phyloP scores from a whole-genome alignment of 2,329 filamentous ascomycete species.

The Aspergillaceae sp. region DNA sequence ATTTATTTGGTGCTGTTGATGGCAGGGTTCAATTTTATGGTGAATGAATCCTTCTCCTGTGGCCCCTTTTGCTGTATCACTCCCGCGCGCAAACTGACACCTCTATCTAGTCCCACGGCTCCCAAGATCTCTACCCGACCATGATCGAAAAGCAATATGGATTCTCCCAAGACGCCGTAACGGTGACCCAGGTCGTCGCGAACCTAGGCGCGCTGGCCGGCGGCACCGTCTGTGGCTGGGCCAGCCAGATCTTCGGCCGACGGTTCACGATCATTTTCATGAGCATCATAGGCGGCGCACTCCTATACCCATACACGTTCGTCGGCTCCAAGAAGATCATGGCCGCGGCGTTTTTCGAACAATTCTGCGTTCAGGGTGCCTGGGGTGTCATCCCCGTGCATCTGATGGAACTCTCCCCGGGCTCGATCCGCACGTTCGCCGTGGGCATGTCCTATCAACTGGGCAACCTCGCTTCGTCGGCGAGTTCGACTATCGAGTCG shows the following conservation, averaged over 20 bases:
- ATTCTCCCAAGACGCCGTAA: conserved; percentile 51
- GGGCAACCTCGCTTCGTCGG: conserved; percentile 53
- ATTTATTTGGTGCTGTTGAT: conserved; percentile 77
- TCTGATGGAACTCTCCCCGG: conserved; percentile 56
- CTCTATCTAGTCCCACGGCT: conserved; percentile 53
- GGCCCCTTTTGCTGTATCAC: not conserved
- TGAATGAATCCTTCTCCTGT: conserved; percentile 12
- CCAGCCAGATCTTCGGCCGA: conserved; percentile 60
- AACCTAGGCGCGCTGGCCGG: conserved; percentile 63
- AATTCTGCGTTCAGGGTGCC: conserved; percentile 68
- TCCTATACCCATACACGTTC: conserved; percentile 79
- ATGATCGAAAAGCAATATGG: conserved; percentile 52
- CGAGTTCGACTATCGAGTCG: conserved; percentile 66
- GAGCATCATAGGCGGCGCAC: conserved; percentile 58
- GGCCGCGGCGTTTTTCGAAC: conserved; percentile 74
- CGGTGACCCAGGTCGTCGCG: conserved; percentile 62
- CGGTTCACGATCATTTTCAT: conserved; percentile 60
- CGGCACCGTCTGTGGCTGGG: conserved; percentile 59
- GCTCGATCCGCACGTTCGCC: conserved; percentile 53
- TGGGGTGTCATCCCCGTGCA: conserved; percentile 69
- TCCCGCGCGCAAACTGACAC: conserved; percentile 5
- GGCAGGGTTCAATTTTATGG: conserved; percentile 88
- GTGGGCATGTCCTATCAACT: conserved; percentile 57
- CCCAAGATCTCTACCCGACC: conserved; percentile 56
- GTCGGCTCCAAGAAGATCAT: conserved; percentile 55